phyloP scores from a whole-genome alignment of 306 rosid species.

The Prunus davidiana region DNA sequence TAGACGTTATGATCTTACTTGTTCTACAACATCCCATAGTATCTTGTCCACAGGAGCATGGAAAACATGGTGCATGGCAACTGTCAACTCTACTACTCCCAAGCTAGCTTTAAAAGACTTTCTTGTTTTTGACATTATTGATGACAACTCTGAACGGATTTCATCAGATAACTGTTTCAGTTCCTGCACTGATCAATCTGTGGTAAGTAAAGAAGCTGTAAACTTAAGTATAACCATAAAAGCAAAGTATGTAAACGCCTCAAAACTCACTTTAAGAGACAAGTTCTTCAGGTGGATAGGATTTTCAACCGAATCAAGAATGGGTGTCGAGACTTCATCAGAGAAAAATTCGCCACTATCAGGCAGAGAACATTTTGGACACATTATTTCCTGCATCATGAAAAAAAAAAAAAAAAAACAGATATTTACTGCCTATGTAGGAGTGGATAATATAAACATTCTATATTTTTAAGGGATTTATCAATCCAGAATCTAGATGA shows the following conservation, averaged over 20 bases:
- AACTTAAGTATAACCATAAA: constrained; percentile 12
- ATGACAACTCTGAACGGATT: constrained; percentile 66
- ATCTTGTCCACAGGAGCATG: constrained; percentile 89
- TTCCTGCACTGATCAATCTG: constrained; percentile 52
- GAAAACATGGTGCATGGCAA: constrained; percentile 89
- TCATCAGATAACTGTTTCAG: constrained; percentile 77
- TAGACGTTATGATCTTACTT: constrained; percentile 52
- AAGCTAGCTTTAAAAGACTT: constrained; percentile 55
- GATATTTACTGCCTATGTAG: neutral
- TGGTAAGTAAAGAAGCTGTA: constrained; percentile 25
- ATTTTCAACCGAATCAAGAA: constrained; percentile 75
- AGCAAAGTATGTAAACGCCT: constrained; percentile 16
- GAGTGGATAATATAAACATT: neutral
- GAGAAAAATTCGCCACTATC: constrained; percentile 55
- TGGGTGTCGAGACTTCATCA: constrained; percentile 70
- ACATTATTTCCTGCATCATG: constrained; percentile 49
- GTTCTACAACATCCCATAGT: constrained; percentile 87
- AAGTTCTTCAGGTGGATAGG: constrained; percentile 89
- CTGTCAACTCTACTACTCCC: constrained; percentile 76
- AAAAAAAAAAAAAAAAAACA: constrained; percentile 14
- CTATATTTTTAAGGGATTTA: neutral
- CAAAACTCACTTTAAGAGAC: constrained; percentile 55
- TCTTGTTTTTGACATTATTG: constrained; percentile 34
- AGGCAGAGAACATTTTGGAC: constrained; percentile 45
- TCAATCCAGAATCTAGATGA: neutral